These are phyloP conservation scores for Coniochaeta sp. DNA, from an alignment of 2,329 filamentous ascomycete genomes.

Conservation along the genomic window DNA sequence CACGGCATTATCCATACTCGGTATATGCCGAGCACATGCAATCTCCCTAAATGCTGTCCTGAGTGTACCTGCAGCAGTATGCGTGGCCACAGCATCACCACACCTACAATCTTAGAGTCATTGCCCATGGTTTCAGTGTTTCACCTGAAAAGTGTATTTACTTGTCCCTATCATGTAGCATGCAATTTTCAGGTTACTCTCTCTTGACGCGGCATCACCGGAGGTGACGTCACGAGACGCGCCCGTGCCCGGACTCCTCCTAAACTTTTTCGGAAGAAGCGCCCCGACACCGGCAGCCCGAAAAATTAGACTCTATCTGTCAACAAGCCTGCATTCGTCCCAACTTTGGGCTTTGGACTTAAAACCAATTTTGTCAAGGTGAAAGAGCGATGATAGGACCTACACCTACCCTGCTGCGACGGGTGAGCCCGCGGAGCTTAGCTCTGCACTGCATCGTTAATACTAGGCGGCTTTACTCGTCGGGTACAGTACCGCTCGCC, in stretches of 20 bases:
- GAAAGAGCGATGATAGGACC: neutral
- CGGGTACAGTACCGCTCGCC: slow-evolving; percentile 33
- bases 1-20: no score
- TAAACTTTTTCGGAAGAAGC: neutral
- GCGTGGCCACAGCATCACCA: no score
- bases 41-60: no score
- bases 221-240: neutral
- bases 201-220: neutral
- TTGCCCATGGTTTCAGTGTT: no score
- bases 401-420: neutral
- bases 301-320: neutral
- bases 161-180: no score
- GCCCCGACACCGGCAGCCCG: neutral
- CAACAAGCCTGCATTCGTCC: neutral
- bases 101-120: no score
- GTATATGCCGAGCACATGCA: no score
- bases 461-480: neutral
- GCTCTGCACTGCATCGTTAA: neutral
- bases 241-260: neutral
- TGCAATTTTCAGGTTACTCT: no score
- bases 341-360: neutral
- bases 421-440: neutral
- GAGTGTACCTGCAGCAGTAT: no score
- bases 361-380: neutral
- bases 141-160: no score